Base-by-base conservation (phyloP, 148 eudicot genomes). In the Rhododendron griersonianum region DNA sequence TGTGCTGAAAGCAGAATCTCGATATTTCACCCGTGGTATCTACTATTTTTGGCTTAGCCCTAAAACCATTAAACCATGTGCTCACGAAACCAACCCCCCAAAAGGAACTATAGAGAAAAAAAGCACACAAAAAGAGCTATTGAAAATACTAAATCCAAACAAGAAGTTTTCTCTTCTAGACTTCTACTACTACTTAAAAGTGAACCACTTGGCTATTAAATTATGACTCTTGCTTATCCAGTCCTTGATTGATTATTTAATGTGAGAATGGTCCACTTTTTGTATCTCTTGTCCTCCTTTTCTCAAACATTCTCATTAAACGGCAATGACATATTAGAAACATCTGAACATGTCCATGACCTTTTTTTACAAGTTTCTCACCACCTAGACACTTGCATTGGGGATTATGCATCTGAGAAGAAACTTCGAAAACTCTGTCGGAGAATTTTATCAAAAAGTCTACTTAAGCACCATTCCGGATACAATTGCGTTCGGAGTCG, bases 271-370 rank as follows among this genome's bases (percentile, higher is more conserved):
- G 55, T 33, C 45, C 3, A 82, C 85, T 82, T 86, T 86, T 86
- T 86, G 85, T 82, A 75, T 41, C 35, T 25, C 81, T 45, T 85
- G 88, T 82, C 85, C 23, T 18, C 76, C 88, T 86, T 86, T 86
- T 55, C 81, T 53, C 50, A 44, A 80, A 75, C 88, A 86, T 59
- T 55, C 50, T 86, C 81, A 74, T 55, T 51, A 21, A 30, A 9
- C 74, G 2, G 13, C 73, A 59, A 63, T 21, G 15, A 61, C 28
- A 28, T 51, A 30, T 55, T 33, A 53, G 44, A 55, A 41, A 55
- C 83, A 81, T 55, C 67, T 19, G n/a, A 55, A 55, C 83, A 81
- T 81, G 83, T 81, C 69, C 65, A 81, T 16, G 2, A 81, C 83
- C 83, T 18, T 47, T 47, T 47, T 78, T 53, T 18, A 0, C 9